Evolutionary conservation across 768 basidiomycete genomes (phyloP).

Genomic region (Terana coerulea): DNA sequence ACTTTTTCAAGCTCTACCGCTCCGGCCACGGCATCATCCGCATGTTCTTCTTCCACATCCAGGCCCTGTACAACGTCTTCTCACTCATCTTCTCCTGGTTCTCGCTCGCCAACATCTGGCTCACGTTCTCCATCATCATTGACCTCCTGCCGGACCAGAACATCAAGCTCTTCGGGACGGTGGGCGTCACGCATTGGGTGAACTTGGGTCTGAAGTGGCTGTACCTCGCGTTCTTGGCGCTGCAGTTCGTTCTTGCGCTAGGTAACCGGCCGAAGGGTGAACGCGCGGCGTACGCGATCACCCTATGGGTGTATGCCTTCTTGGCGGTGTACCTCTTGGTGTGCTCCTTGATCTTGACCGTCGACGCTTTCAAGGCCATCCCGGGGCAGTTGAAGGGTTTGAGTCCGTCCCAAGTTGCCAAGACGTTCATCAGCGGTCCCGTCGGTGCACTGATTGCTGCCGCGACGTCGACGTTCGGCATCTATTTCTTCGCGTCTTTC

Average conservation of each 20-base stretch:
- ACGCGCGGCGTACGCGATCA: slow-evolving; percentile 61
- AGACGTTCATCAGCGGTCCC: slow-evolving; percentile 67
- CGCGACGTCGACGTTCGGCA: slow-evolving; percentile 85
- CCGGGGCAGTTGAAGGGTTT: slow-evolving; percentile 48
- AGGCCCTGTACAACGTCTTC: slow-evolving; percentile 88
- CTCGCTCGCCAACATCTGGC: slow-evolving; percentile 86
- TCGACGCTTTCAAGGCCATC: slow-evolving; percentile 71
- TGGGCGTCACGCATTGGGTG: slow-evolving; percentile 75
- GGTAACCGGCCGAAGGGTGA: slow-evolving; percentile 91
- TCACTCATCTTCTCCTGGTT: slow-evolving; percentile 91
- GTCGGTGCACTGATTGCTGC: slow-evolving; percentile 83
- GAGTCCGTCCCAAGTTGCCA: slow-evolving; percentile 45
- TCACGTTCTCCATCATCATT: slow-evolving; percentile 96
- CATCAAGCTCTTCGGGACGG: slow-evolving; percentile 69
- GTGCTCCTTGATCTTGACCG: slow-evolving; percentile 84
- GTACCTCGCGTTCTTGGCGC: slow-evolving; percentile 78
- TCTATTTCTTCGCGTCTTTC: slow-evolving; percentile 81
- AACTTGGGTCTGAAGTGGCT: slow-evolving; percentile 83
- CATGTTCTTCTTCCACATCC: slow-evolving; percentile 96
- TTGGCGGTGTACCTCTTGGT: slow-evolving; percentile 80
- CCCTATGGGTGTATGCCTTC: slow-evolving; percentile 84
- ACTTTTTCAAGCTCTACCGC: slow-evolving; percentile 86
- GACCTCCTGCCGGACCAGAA: slow-evolving; percentile 62
- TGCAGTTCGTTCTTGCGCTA: slow-evolving; percentile 76
- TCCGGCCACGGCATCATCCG: slow-evolving; percentile 85